Percentiles rank a stretch among this genome's conserved stretches.
Conservation (phyloP, 208 protist species). For the Leptomonas seymouri region DNA sequence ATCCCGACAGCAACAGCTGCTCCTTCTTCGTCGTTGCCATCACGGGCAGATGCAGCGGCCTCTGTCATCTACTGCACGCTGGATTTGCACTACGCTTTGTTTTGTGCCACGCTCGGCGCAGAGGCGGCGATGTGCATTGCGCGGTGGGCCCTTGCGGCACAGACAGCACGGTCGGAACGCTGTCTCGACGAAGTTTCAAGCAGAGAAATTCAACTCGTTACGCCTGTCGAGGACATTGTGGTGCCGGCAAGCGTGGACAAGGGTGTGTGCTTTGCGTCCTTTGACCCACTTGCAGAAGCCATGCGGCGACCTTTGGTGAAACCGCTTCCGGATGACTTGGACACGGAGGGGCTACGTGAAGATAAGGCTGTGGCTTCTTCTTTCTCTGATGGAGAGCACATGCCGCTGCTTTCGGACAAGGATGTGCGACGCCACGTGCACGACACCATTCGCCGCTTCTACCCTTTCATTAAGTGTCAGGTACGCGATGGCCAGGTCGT, state of each 20-base stretch:
- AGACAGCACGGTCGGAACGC: slow-evolving; percentile 16
- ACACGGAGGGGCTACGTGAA: too few species aligned
- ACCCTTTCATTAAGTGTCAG: slow-evolving; percentile 57
- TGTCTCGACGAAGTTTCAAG: neutral
- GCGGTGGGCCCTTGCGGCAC: slow-evolving; percentile 32
- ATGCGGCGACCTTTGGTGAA: slow-evolving; percentile 6
- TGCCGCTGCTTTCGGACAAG: slow-evolving; percentile 49
- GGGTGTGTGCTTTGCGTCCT: slow-evolving; percentile 27
- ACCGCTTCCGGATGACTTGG: too few species aligned
- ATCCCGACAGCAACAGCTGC: neutral
- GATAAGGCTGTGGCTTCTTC: neutral
- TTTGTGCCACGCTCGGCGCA: slow-evolving; percentile 37
- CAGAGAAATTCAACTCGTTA: slow-evolving; percentile 2
- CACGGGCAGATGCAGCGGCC: slow-evolving; percentile 1
- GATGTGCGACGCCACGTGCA: slow-evolving; percentile 69
- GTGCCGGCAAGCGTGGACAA: neutral
- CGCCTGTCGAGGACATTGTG: neutral
- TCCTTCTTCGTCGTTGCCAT: neutral
- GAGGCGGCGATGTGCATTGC: slow-evolving; percentile 38
- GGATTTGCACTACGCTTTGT: slow-evolving; percentile 45
- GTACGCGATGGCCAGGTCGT: slow-evolving; percentile 55
- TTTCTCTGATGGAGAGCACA: neutral
- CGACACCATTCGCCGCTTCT: slow-evolving; percentile 63
- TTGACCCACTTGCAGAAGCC: slow-evolving; percentile 6
- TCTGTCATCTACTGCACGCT: slow-evolving; percentile 23